A percentile compares a stretch with the other conserved stretches of the same genome.
These are phyloP conservation scores for Suillus cothurnatus DNA, from an alignment of 768 basidiomycete species.

Conservation along the genomic window DNA sequence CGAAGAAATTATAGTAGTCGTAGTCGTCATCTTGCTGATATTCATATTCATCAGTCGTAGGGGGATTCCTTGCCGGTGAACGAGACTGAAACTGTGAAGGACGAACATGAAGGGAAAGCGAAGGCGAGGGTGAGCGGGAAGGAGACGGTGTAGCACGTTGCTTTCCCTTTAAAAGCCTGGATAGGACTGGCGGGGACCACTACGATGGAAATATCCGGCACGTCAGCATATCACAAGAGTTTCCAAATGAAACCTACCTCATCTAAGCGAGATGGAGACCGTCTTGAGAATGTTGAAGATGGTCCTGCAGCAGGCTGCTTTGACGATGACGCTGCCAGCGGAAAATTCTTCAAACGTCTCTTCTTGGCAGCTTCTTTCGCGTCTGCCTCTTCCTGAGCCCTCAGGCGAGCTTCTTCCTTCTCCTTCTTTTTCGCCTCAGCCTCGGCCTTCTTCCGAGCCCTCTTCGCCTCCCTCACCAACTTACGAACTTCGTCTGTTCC, in stretches of 20 bases:
- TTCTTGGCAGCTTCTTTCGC: slow-evolving; percentile 17
- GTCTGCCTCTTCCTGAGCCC: slow-evolving; percentile 7
- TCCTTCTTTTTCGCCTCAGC: slow-evolving; percentile 22
- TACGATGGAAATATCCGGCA: background rate
- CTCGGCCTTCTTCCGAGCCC: slow-evolving; percentile 28
- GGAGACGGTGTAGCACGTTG: slow-evolving; percentile 5
- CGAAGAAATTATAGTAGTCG: slow-evolving; percentile 15
- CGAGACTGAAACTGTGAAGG: background rate
- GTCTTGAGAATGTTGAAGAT: background rate
- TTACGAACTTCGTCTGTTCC: slow-evolving; percentile 28
- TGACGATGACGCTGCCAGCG: slow-evolving; percentile 15
- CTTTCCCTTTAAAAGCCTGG: slow-evolving; percentile 1
- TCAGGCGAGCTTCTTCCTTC: slow-evolving; percentile 15
- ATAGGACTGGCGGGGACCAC: slow-evolving; percentile 2
- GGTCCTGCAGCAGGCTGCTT: slow-evolving; percentile 1
- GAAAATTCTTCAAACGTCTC: slow-evolving; percentile 29
- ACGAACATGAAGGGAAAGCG: slow-evolving; percentile 15
- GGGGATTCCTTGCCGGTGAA: background rate
- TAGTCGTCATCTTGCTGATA: slow-evolving; percentile 20
- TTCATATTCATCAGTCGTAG: slow-evolving; percentile 1
- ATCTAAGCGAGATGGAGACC: background rate
- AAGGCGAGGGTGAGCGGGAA: slow-evolving; percentile 10
- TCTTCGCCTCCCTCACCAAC: slow-evolving; percentile 37
- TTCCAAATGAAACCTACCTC: background rate
- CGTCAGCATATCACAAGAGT: background rate